These are phyloP conservation scores for Sarcomyxa edulis DNA, from an alignment of 768 basidiomycete species.

Conservation along the genomic window DNA sequence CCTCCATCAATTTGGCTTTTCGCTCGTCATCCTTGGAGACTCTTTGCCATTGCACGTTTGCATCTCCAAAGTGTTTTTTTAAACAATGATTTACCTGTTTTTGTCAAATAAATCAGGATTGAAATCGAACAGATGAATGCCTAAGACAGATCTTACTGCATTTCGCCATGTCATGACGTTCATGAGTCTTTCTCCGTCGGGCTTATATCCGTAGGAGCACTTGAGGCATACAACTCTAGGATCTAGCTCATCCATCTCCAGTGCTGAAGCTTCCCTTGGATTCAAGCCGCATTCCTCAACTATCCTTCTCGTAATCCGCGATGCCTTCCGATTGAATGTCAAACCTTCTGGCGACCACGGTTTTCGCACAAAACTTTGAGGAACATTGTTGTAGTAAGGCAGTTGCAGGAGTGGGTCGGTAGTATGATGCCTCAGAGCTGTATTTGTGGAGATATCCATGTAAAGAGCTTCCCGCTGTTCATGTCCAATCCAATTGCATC, in stretches of 20 bases:
- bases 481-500: slow-evolving; percentile 18
- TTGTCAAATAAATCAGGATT: too few relatives aligned
- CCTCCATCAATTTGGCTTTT: not conserved
- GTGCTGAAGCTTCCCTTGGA: slow-evolving; percentile 29
- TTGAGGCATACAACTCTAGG: slow-evolving; percentile 29
- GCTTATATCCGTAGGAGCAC: slow-evolving; percentile 10
- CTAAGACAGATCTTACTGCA: slow-evolving; percentile 1
- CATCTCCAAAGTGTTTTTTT: not conserved
- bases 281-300: slow-evolving; percentile 34
- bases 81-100: not conserved
- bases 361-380: not conserved
- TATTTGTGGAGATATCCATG: not conserved
- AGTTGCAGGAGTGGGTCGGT: not conserved
- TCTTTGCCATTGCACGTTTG: not conserved
- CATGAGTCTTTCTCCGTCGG: not conserved
- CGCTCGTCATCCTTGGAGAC: not conserved
- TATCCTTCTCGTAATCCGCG: slow-evolving; percentile 10
- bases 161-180: slow-evolving; percentile 5
- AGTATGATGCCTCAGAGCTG: too few relatives aligned
- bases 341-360: not conserved
- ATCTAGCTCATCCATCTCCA: slow-evolving; percentile 34
- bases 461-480: too few relatives aligned
- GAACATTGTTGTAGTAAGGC: not conserved
- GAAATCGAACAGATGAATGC: too few relatives aligned
- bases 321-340: not conserved